Conservation (phyloP, 164 flowering plant genomes). For the Piper longum region DNA sequence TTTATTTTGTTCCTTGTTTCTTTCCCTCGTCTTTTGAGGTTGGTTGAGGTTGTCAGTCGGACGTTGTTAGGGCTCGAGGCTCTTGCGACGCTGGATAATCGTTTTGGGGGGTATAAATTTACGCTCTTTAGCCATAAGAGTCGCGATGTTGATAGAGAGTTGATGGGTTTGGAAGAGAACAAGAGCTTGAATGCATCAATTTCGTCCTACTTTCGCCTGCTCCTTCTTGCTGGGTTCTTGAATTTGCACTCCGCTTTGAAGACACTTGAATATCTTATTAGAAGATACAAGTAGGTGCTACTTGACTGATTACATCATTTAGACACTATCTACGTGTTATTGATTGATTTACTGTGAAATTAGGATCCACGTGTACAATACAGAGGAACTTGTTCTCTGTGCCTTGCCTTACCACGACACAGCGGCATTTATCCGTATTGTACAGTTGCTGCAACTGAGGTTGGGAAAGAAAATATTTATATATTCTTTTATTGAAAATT, state of each 20-base stretch:
- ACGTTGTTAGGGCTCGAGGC: slow-evolving; percentile 52
- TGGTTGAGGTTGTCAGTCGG: background rate
- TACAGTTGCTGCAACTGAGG: slow-evolving; percentile 58
- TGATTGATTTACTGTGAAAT: background rate
- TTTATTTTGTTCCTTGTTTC: background rate
- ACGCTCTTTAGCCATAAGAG: slow-evolving; percentile 62
- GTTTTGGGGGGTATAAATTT: slow-evolving; percentile 42
- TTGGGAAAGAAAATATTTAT: slow-evolving; percentile 12
- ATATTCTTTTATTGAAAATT: background rate
- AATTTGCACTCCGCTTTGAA: slow-evolving; percentile 40
- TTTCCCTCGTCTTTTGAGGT: background rate
- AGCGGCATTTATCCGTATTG: slow-evolving; percentile 61
- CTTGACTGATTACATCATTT: background rate
- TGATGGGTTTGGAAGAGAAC: slow-evolving; percentile 53
- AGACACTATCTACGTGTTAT: background rate
- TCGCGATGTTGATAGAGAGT: slow-evolving; percentile 61
- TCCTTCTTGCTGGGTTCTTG: slow-evolving; percentile 62
- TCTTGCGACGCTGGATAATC: slow-evolving; percentile 32
- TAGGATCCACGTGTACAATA: slow-evolving; percentile 71
- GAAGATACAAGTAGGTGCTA: slow-evolving; percentile 61
- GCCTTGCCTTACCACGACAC: slow-evolving; percentile 89
- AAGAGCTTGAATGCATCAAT: slow-evolving; percentile 37
- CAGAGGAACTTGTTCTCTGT: slow-evolving; percentile 63
- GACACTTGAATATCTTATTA: slow-evolving; percentile 78
- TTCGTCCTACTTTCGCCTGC: slow-evolving; percentile 44